phyloP scores from a whole-genome alignment of 805 yeast species.

The Pichia rugopelliculosa region DNA sequence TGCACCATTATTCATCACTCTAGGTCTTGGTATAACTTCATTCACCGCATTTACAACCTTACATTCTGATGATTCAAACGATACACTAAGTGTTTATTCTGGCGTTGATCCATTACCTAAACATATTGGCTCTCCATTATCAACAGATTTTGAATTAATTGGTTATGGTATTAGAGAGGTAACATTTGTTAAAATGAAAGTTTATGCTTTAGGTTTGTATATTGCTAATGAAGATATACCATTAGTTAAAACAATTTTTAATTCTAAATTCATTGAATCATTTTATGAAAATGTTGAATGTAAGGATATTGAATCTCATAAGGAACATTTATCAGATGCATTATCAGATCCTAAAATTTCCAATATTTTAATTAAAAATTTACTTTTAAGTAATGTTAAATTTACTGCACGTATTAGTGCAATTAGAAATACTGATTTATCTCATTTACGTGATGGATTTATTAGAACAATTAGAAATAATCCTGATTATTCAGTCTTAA shows the following conservation, averaged over 20 bases:
- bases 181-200: conserved; percentile 74
- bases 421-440: conserved; percentile 82
- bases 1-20: background rate
- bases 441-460: conserved; percentile 84
- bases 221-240: conserved; percentile 52
- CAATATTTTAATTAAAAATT: conserved; percentile 42
- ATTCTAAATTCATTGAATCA: conserved; percentile 34
- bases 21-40: background rate
- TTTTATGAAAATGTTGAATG: conserved; percentile 18
- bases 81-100: conserved; percentile 16
- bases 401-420: conserved; percentile 77
- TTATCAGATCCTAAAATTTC: conserved; percentile 48
- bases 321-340: conserved; percentile 34
- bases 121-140: conserved; percentile 13
- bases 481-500: conserved; percentile 45
- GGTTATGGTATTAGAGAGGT: conserved; percentile 83
- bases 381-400: conserved; percentile 53
- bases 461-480: conserved; percentile 70
- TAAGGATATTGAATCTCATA: conserved; percentile 22
- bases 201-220: conserved; percentile 82
- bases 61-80: background rate
- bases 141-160: conserved; percentile 41
- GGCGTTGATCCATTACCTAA: conserved; percentile 25
- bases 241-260: conserved; percentile 34
- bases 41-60: background rate